Evolutionary conservation across 768 basidiomycete species (phyloP), one percentile per base, ranked within the genome.

Genomic region (Pleurotus cornucopiae): DNA sequence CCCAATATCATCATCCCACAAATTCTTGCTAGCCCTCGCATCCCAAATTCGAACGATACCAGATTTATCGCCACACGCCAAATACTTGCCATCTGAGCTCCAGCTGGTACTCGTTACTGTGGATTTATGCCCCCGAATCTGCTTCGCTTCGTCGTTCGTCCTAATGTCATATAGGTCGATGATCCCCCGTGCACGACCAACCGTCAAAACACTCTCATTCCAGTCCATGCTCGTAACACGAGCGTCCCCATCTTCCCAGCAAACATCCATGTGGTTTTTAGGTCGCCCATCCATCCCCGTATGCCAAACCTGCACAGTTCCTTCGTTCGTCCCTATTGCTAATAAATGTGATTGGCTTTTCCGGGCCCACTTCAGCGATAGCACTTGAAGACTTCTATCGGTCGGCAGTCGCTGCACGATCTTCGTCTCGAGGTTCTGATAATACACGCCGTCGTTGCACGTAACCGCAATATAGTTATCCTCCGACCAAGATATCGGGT

Each of bases 21-120:
- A 57, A 16, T 64, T 54, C 70, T 71, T 68, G 62, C 51, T 70
- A 67, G 43, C 73, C 62, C 40, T 80, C 52, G 80, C 82, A 57
- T 93, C 91, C 91, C 91, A 93, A 38, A 94, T 83, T 63, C 89
- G 86, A 26, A 95, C 89, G 40, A 86, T 85, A 57, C 95, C 94
- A 64, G 89, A 85, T 61, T 88, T 86, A 6, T 93, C 94, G 1
- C 91, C 89, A 46, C 87, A 91, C 0, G 94, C 94, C 13, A 97
- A 74, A 51, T 89, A 77, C 58, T 82, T 81, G 0, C 89, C 88
- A 59, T 89, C 88, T 2, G 73, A 61, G 53, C 87, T 80, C 91
- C 91, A 95, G 44, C 83, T 83, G 25, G 94, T 63, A 2, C 89
- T 88, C 59, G 89, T 82, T 30, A 94, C 86, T 66, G 88, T 85